phyloP scores from a whole-genome alignment of 352 stramenopile species.

The Phytophthora litchii region DNA sequence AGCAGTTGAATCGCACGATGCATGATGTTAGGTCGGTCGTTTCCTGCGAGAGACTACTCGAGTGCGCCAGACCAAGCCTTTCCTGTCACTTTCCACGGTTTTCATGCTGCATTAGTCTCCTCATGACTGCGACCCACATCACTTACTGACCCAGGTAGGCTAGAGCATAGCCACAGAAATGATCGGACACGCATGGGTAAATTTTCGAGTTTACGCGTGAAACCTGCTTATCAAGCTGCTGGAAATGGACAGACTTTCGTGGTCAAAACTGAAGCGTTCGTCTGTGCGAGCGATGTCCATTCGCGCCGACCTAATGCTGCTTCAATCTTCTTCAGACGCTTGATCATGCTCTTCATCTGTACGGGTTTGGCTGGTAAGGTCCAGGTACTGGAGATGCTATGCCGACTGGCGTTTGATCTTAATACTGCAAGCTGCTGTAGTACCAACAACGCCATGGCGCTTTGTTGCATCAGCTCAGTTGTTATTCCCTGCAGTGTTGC shows the following conservation, averaged over 20 bases:
- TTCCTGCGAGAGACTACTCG: background rate
- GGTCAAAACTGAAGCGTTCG: background rate
- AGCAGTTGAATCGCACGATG: background rate
- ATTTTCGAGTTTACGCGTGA: no score
- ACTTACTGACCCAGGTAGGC: no score
- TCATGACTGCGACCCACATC: no score
- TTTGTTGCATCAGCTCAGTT: constrained; percentile 52
- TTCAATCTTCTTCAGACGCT: constrained; percentile 44
- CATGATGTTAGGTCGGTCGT: background rate
- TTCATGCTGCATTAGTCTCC: no score
- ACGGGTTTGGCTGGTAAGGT: constrained; percentile 52
- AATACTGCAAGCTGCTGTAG: constrained; percentile 48
- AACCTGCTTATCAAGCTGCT: background rate
- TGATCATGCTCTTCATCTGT: constrained; percentile 53
- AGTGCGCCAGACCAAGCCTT: no score
- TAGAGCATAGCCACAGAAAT: no score
- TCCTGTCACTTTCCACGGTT: background rate
- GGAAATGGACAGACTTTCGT: constrained; percentile 20
- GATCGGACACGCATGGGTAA: no score
- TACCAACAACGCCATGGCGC: constrained; percentile 52
- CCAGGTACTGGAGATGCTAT: constrained; percentile 13
- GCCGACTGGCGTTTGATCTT: constrained; percentile 5
- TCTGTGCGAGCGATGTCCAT: constrained; percentile 8
- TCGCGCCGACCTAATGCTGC: constrained; percentile 20
- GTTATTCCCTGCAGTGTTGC: constrained; percentile 26